phyloP scores from a whole-genome alignment of 768 basidiomycete genomes.

The Phanerochaete carnosa region DNA sequence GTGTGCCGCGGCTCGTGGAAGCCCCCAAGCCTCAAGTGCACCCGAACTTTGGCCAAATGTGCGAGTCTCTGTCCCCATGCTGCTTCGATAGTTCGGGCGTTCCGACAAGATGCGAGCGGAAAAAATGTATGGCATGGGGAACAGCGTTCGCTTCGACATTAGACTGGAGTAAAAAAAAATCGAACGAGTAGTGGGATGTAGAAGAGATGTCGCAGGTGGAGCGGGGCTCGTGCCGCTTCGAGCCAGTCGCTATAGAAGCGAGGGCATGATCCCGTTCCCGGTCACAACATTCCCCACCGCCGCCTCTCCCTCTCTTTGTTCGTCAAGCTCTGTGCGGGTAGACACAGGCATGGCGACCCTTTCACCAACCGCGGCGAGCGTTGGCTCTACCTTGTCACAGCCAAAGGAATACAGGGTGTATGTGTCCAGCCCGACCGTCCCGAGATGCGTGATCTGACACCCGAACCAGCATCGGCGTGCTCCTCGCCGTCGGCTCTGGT shows the following conservation, averaged over 20 bases:
- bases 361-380: background rate
- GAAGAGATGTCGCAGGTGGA: no score
- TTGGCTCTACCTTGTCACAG: background rate
- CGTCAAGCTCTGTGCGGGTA: background rate
- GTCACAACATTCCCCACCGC: background rate
- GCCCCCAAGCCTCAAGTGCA: background rate
- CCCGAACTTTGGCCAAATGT: background rate
- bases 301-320: background rate
- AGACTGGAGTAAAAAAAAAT: background rate
- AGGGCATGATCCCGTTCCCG: background rate
- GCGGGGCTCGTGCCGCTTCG: background rate
- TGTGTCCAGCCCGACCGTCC: background rate
- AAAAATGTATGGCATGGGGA: background rate
- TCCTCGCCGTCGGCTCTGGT: constrained; percentile 38
- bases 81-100: background rate
- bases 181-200: background rate
- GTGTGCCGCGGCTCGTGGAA: background rate
- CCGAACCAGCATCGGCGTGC: constrained; percentile 25
- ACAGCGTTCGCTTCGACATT: background rate
- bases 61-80: background rate
- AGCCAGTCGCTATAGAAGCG: constrained; percentile 5
- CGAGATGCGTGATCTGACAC: background rate
- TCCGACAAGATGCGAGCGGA: background rate
- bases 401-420: constrained; percentile 2
- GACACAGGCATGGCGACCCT: background rate